Base-by-base conservation (phyloP, 768 basidiomycete species). In the Termitomyces sp. region DNA sequence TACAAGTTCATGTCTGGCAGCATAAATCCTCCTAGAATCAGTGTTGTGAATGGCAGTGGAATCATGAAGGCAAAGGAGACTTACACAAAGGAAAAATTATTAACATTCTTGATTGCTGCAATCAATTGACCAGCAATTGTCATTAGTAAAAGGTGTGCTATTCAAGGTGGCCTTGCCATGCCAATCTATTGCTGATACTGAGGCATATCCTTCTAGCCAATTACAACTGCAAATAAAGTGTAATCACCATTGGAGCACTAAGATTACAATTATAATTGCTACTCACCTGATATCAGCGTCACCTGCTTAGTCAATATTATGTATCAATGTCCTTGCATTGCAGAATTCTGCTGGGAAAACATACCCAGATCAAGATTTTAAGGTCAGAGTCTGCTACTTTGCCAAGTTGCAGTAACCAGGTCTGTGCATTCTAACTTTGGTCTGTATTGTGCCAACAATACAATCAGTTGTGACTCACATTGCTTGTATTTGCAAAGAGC, bases 1-100 rank as follows among this genome's bases (percentile, higher is more conserved):
- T 55, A 85, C 84, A 62, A 85, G 77, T 76, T 83, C 79, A 59
- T 87, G 85, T 10, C 85, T 84, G 6, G 84, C 69, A 57, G 64
- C 72, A 63, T 71, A 85, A 0, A 87, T 75, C 10, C 82, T 73
- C 57, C 83, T n/a, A 28, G n/a, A 45, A 28, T 14, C 15, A 28
- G 15, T 10, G 11, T 35, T 17, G 48, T 15, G 0, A 34, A 2
- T 21, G 8, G 10, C 30, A 32, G 1, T 9, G 12, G 4, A 12
- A 30, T 28, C 28, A 0, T 7, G 7, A 28, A 28, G 28, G 28
- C 28, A 28, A 53, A 24, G 6, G 41, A 10, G 3, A 76, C 83
- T 62, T 54, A 85, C 83, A 83, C 85, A 65, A 87, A 87, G 0
- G 80, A 73, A 63, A 86, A 86, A 55, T 83, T 83, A 58, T 81